Evolutionary conservation across 176 grass and related monocot genomes (phyloP), one percentile per base, ranked within the genome.

Genomic region (Oryza rufipogon): DNA sequence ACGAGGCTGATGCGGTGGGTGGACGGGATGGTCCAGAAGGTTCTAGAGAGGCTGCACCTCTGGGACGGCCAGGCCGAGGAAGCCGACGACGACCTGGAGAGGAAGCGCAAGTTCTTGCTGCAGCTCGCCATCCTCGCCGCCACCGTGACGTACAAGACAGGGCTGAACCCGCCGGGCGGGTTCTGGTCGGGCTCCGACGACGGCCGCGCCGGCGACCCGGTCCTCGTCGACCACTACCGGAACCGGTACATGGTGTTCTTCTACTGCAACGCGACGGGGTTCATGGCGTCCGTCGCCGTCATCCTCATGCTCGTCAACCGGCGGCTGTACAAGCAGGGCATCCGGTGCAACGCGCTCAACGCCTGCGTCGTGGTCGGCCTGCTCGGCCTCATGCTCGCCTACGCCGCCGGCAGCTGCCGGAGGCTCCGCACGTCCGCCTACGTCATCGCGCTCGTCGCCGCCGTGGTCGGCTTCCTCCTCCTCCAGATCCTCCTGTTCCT

Each of bases 51-150:
- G 25, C 72, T 52, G 14, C 72, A 75, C 30, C 39, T 80, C 10
- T 60, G 11, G 22, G 49, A 39, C 23, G 56, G 63, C 9, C 28
- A 70, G 22, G 1, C 22, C 11, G 42, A 9, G 36, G 45, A 25
- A 22, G 20, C 2, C 14, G 63, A 68, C 28, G 65, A 44, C 14
- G 60, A 68, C 39, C 17, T 66, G 1, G 80, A 70, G 68, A 72
- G 48, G 38, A 73, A 56, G 47, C 80, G 66, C 68, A 83, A 83
- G 80, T 73, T 83, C 38, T 64, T 83, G 48, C 23, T 70, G 48
- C 66, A 69, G 68, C 47, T 73, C 54, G 70, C 81, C 23, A 66
- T 84, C 64, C 36, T 84, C 38, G 54, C 46, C 11, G 71, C 81
- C 17, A 66, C 84, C 1, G 11, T 79, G 25, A 86, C 83, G 7